A percentile compares a stretch with the other conserved stretches of the same genome.
Evolutionary conservation across 805 yeast species (phyloP).

Genomic region (Wickerhamiella siamensis): DNA sequence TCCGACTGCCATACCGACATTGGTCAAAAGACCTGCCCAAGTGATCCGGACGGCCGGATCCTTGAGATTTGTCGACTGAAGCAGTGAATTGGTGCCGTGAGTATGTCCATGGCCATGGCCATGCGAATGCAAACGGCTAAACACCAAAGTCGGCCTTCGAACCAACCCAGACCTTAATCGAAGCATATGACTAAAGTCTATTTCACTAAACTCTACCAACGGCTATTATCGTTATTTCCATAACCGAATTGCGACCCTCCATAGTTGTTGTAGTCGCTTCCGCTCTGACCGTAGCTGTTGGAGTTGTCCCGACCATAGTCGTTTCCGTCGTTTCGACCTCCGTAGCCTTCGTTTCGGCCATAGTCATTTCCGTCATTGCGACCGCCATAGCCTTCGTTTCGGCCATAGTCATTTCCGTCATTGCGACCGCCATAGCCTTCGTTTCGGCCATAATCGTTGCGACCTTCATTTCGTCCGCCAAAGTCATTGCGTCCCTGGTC

Average conservation of each 20-base stretch:
- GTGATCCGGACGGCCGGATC: slow-evolving; percentile 90
- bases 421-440: background rate
- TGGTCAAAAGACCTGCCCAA: slow-evolving; percentile 75
- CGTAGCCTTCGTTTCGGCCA: background rate
- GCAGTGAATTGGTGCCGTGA: slow-evolving; percentile 19
- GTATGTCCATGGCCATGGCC: slow-evolving; percentile 9
- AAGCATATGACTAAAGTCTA: too few species aligned
- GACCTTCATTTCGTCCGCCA: background rate
- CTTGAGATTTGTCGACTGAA: slow-evolving; percentile 26
- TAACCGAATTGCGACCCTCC: too few species aligned
- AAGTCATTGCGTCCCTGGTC: background rate
- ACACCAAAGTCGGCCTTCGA: background rate
- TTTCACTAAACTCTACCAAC: too few species aligned
- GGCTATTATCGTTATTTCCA: too few species aligned
- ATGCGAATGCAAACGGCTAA: background rate
- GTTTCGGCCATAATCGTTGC: background rate
- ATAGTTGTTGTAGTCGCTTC: too few species aligned
- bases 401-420: background rate
- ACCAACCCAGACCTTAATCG: background rate
- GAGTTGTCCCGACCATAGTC: background rate
- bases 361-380: background rate
- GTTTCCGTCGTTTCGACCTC: background rate
- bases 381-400: background rate
- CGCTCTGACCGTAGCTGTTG: background rate
- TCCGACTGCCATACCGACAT: slow-evolving; percentile 71